Base-by-base conservation (phyloP, 805 yeast species). In the Wickerhamiella kazuoi region DNA sequence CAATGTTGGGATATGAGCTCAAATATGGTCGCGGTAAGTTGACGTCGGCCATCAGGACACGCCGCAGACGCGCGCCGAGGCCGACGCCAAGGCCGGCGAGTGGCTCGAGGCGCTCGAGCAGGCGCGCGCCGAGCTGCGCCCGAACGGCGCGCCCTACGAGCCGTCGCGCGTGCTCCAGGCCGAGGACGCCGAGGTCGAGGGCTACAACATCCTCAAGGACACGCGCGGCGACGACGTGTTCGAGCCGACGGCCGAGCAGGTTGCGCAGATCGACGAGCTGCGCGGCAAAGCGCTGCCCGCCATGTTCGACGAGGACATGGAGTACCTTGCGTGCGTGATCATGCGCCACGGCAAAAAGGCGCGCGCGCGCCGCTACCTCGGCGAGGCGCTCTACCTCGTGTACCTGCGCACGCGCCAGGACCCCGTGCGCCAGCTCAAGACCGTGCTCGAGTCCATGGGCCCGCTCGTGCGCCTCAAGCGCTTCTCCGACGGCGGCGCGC, bases 271-370 rank as follows among this genome's bases (percentile, higher is more conserved):
- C 34, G 72, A 67, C 41, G 56, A 54, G 11, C 60, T 77, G 37
- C 61, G 67, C 42, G 63, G 57, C 31, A 61, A 63, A 44, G 69
- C 72, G 11, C 61, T 82, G 23, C 93, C 94, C 21, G 52, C 63
- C 21, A 64, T 67, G 46, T 60, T 62, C 34, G 90, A 83, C 50
- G 78, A 80, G n/a, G 71, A 76, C 17, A 64, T 86, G 36, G 75
- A 76, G 37, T 76, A 79, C 49, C 72, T 90, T 52, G 76, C 81
- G 40, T 84, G 84, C 55, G 67, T 84, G 63, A 74, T 90, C 44
- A 90, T 90, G 97, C 74, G 81, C 54, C 76, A 82, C 54, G 98
- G 98, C 33, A 76, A 76, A 57, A 90, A 86, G 57, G 71, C 80
- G 40, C 63, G 67, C 37, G 96, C 97, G 0, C 77, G 76, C 54